Evolutionary conservation across 257 asterid species (phyloP), one percentile per base, ranked within the genome.

Genomic region (Solanum okadae): DNA sequence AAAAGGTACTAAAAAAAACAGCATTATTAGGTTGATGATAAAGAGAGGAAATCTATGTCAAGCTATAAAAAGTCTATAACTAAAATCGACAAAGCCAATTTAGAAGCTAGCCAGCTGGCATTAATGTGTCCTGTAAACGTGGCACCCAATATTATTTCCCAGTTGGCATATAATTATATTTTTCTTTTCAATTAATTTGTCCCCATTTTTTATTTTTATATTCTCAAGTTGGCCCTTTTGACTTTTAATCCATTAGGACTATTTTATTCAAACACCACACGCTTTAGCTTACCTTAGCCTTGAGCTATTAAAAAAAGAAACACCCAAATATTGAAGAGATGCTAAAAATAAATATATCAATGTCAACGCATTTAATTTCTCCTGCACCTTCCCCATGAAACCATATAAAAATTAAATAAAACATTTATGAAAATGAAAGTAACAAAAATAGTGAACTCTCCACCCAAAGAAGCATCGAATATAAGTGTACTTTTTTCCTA

Each of bases 141-240:
- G 86, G 86, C 86, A 46, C 22, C 86, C 86, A 81, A 27, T 81
- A 81, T 81, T 46, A 81, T 81, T 81, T 29, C 70, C 86, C 44
- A 81, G 70, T 81, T 49, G 86, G 27, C 86, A 49, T 81, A 16
- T 46, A 81, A 81, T 29, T 25, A 81, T 46, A 56, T 18, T 46
- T 44, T 25, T n/a, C 20, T 25, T 78, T 27, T 81, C 34, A n/a
- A 79, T 44, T 81, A 31, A 71, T 16, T 71, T 23, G 86, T 29
- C 68, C 67, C 85, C 67, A 63, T 29, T 46, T 81, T 81, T 81
- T 18, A 27, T 27, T 14, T 79, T 25, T 79, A 22, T 76, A 37
- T 73, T 46, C 40, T 81, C 85, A 81, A 81, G 20, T 81, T 81
- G 86, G 86, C 31, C 86, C 86, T 81, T 81, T 49, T 81, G 86